Base-by-base conservation (phyloP, 1,139 yeast genomes). In the Saccharomyces hybrid region DNA sequence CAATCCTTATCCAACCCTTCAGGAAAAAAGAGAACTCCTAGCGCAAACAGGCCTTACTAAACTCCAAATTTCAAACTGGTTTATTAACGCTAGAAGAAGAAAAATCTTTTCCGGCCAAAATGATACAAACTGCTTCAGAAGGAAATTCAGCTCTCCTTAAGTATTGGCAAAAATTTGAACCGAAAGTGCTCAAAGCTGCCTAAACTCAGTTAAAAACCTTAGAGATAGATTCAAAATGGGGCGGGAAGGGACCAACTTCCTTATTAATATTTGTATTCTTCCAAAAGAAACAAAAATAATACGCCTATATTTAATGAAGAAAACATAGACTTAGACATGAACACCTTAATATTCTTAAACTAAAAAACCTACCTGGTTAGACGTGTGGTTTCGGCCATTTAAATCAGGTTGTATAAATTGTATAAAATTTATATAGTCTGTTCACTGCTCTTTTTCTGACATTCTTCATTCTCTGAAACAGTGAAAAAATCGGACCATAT, bases 1-100 rank as follows among this genome's bases (percentile, higher is more conserved):
- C 63, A 95, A 91, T 67, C 99, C 99, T n/a, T 91, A 91, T 70
- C 99, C 99, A 5, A 88, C 90, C 58, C 88, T 91, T 52, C 86
- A 86, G 60, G 97, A 91, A 66, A 93, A 93, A 73, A 78, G 82
- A 60, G 87, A 86, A 63, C 76, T 93, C 60, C 82, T 90, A 78
- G 76, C 80, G 63, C 80, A 82, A 66, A 93, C 99, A 20, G 23
- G 23, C 4, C 23, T 20, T 3, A 20, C 23, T 20, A 20, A 20
- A 20, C 23, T 20, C 23, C 23, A 20, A 20, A 20, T 20, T 20
- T 20, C 23, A 20, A 20, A 20, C 23, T 20, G 23, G 23, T 20
- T 20, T 20, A 20, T 20, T 3, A 20, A 20, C 23, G 23, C 23
- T 20, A 20, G 23, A 20, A 20, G 23, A 20, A 20, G 23, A 20